Base-by-base conservation (phyloP, 176 grass and related monocot species). In the Themeda triandra region DNA sequence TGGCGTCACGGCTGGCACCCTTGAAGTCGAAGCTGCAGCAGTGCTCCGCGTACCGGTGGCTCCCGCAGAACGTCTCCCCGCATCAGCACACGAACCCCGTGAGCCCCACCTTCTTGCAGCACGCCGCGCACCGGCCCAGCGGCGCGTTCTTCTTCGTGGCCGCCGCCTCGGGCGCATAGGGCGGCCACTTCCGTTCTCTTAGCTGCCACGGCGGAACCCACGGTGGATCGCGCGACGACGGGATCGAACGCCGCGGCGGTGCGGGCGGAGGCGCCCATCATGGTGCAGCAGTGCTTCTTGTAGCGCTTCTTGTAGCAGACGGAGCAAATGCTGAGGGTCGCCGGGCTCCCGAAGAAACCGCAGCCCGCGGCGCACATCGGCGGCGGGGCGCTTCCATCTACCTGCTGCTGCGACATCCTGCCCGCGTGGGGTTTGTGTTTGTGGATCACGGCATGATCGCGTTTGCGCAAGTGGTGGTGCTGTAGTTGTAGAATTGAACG, bases 31-130 rank as follows among this genome's bases (percentile, higher is more conserved):
- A 80, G 23, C 39, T 5, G 76, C 76, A 86, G 8, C 33, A 54
- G 53, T 86, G 85, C 23, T 49, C 41, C 84, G 77, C 56, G 77
- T 74, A 40, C 10, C 84, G 77, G 77, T 86, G 77, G 21, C 28
- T 32, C 41, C 68, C 56, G 77, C 77, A 86, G 68, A 53, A 80
- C 6, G 58, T 86, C 3, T 60, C 6, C 1, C 17, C 17, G 59
- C 85, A 86, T 0, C 69, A 31, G 85, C 85, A 86, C 27, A 28
- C 9, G 79, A 87, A 87, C 60, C 89, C 80, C 58, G 39, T 70
- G 37, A 87, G 62, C 17, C 80, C 67, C 48, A 84, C 89, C 80
- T 58, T 83, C 88, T 76, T 90, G 73, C 10, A 30, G 83, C 79
- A 86, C 13, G 39, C n/a, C 19, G 5, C 10, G 73, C 88, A 90